Base-by-base conservation (phyloP, 306 rosid species). In the Glycyrrhiza uralensis region DNA sequence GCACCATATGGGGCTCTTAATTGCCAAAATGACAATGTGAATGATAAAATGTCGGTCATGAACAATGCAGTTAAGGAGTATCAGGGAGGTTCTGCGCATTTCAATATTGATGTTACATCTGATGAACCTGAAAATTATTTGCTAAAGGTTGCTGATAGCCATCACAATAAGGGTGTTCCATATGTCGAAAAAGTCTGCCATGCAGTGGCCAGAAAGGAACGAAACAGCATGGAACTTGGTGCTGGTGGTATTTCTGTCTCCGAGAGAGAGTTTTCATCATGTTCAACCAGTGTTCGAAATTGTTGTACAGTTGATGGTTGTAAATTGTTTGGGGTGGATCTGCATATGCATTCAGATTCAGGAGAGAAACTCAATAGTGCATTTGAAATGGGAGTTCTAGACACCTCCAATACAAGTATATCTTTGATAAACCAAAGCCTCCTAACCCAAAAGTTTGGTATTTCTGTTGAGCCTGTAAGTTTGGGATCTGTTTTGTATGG, bases 401-500 rank as follows among this genome's bases (percentile, higher is more conserved):
- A 75, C 60, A 47, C 69, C 70, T 35, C 69, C 7, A 49, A 56
- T 63, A 69, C 59, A 58, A 69, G 61, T 36, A 5, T 66, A 59
- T 61, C 74, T 32, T 24, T 46, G 68, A 29, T 23, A 49, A 49
- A 65, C 19, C 60, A 45, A 59, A 66, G 71, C 44, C 69, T 5
- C 46, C 66, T 56, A 19, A 58, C 49, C 26, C 54, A 49, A 50
- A 55, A 76, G 33, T 73, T 62, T 65, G 77, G 54, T 77, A 60
- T 71, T 44, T 20, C 28, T 9, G 73, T 84, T n/a, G 89, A 88
- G 82, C 90, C 63, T 50, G 49, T 91, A 50, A 80, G 75, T 71
- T 32, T 85, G 41, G 99, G 99, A 55, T 76, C 85, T 17, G 66
- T 85, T 69, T 39, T 86, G 66, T 45, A 35, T 74, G 89, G 96